Base-by-base conservation (phyloP, 1,284 basidiomycete genomes). In the Cutaneotrichosporon cavernicola region DNA sequence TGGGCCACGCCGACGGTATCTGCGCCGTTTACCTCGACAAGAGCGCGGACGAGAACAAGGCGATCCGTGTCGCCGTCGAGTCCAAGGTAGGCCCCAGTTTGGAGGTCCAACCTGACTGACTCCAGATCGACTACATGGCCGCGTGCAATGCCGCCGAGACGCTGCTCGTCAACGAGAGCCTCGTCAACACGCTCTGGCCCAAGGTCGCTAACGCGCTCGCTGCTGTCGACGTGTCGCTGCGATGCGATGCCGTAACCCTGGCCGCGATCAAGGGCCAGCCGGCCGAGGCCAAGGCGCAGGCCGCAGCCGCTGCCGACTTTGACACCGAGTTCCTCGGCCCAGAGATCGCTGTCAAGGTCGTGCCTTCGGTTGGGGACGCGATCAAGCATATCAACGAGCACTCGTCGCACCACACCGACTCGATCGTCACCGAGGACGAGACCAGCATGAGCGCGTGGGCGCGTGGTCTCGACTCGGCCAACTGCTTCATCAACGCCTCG, bases 71-170 rank as follows among this genome's bases (percentile, higher is more conserved):
- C 9, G 87, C 90, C 0, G 82, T 97, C 6, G 97, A 99, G 79
- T 90, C 92, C 14, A 99, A 99, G 86, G 94, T 94, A 67, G 56
- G 84, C 60, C 49, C 22, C 14, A 31, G 13, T 22, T 8, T 30
- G 22, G 7, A 10, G 18, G 10, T 13, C 34, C 34, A 4, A 8
- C 1, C 31, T 18, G 18, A 53, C 38, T 60, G 6, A 50, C 26
- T 18, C 34, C 72, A 97, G 93, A 90, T 86, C 47, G 89, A 96
- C 77, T 99, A 99, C 78, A 92, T 95, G 43, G 92, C 96, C 5
- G 97, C 96, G 0, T 99, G 97, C 80, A 99, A 99, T 77, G 85
- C 96, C 0, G 87, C 86, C 7, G 97, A 99, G 79, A 98, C 91
- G 0, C 84, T 99, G 14, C 84, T 99, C 38, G 81, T 99, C 1